Conservation (phyloP, 306 rosid genomes). For the Quercus parvula region DNA sequence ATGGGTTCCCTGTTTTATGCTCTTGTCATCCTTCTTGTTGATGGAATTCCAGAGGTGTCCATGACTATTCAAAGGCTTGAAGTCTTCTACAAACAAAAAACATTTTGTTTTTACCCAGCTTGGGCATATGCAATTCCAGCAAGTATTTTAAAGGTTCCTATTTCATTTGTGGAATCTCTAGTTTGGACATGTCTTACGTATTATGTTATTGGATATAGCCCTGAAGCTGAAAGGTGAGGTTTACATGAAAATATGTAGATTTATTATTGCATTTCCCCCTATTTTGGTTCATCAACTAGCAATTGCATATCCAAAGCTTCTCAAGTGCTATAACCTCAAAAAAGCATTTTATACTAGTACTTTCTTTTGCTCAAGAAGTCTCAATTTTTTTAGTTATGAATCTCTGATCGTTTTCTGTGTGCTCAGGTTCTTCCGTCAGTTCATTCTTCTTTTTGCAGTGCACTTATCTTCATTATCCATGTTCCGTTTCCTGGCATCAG, state of each 20-base stretch:
- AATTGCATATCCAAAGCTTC: no score
- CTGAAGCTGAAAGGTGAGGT: slow-evolving; percentile 31
- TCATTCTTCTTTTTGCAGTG: slow-evolving; percentile 24
- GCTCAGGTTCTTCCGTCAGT: slow-evolving; percentile 37
- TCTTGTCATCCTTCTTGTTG: slow-evolving; percentile 24
- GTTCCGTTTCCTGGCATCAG: slow-evolving; percentile 34
- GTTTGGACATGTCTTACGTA: slow-evolving; percentile 53
- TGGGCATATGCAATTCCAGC: slow-evolving; percentile 61
- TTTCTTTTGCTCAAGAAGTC: neutral
- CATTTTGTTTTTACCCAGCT: slow-evolving; percentile 39
- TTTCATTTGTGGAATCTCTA: slow-evolving; percentile 40
- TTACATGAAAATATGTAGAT: neutral
- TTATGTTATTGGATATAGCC: slow-evolving; percentile 49
- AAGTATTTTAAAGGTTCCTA: slow-evolving; percentile 37
- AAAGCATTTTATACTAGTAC: neutral
- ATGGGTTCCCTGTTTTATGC: slow-evolving; percentile 45
- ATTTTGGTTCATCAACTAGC: no score
- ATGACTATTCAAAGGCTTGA: slow-evolving; percentile 41
- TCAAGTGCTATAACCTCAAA: no score
- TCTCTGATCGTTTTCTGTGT: neutral
- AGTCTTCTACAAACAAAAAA: slow-evolving; percentile 41
- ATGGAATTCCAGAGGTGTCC: slow-evolving; percentile 44
- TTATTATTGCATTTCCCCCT: no score
- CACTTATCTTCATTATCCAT: slow-evolving; percentile 34
- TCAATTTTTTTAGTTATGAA: neutral